These are phyloP conservation scores for Amanita thiersii DNA, from an alignment of 768 basidiomycete genomes.

Conservation along the genomic window DNA sequence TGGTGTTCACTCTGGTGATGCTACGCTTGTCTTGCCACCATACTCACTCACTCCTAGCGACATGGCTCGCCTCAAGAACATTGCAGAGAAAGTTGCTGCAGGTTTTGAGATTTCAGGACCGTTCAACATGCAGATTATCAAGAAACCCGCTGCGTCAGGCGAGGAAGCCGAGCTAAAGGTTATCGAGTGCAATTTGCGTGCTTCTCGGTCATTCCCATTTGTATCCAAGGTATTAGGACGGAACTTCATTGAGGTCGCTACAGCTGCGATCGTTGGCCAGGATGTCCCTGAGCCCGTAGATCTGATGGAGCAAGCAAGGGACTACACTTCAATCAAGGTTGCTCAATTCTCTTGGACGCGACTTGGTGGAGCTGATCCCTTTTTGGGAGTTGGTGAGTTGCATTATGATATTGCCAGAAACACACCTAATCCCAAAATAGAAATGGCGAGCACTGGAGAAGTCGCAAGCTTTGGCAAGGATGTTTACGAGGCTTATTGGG, in stretches of 20 bases:
- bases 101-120: slow-evolving; percentile 98
- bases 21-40: slow-evolving; percentile 94
- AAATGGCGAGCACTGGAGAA: slow-evolving; percentile 98
- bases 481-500: slow-evolving; percentile 94
- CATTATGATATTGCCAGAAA: not conserved
- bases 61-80: slow-evolving; percentile 82
- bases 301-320: slow-evolving; percentile 80
- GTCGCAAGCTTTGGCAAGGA: slow-evolving; percentile 94
- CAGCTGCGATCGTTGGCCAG: slow-evolving; percentile 76
- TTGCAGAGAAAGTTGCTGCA: slow-evolving; percentile 89
- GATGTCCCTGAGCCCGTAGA: slow-evolving; percentile 89
- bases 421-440: slow-evolving; percentile 27
- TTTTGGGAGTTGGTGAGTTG: slow-evolving; percentile 83
- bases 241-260: slow-evolving; percentile 95
- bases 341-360: slow-evolving; percentile 99
- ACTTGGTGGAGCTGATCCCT: slow-evolving; percentile 91
- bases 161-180: slow-evolving; percentile 78
- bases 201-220: slow-evolving; percentile 98
- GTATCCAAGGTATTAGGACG: slow-evolving; percentile 96
- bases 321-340: slow-evolving; percentile 95
- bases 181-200: slow-evolving; percentile 97
- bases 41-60: slow-evolving; percentile 71
- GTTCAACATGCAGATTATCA: slow-evolving; percentile 99
- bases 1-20: slow-evolving; percentile 97
- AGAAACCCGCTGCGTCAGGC: slow-evolving; percentile 50